Base-by-base conservation (phyloP, 345 rosid species). In the Luvunga scandens region DNA sequence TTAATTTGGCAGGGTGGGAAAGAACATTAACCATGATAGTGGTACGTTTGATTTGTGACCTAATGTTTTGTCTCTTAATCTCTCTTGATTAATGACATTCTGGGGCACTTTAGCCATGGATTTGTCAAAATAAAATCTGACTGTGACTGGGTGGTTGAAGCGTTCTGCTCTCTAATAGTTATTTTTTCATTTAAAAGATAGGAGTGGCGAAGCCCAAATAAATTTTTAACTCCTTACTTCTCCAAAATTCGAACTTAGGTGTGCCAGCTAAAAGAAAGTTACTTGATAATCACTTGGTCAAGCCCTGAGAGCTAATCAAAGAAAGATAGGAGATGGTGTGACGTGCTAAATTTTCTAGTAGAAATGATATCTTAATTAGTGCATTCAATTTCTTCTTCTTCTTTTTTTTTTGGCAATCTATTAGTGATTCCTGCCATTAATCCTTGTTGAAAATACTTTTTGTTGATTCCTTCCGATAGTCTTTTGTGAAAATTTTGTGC, bases 41-140 rank as follows among this genome's bases (percentile, higher is more conserved):
- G 63, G n/a, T 73, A 53, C 33, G 34, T 57, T 57, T 53, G 12
- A 25, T n/a, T 72, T 72, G 76, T 72, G 28, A 34, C 30, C 48
- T 7, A 22, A 28, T 57, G 42, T 27, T 53, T 55, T 25, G 14
- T 19, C 75, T 34, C 28, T 25, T 39, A 56, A 1, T 72, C 14
- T 72, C 76, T 42, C 13, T 16, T 31, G 13, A 12, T 53, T 30
- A 57, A n/a, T 34, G 50, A 57, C 75, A 72, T 34, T 56, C n/a
- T 33, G 21, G 6, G 66, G 21, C 9, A 1, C 66, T 24, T 38
- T 59, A 34, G 13, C 28, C 33, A 24, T 9, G 50, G 50, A 34
- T 22, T 28, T 28, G 39, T 62, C 9, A 21, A 34, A 59, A n/a
- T 25, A 39, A 39, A 62, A 34, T 7, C 36, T 18, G 28, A 36